Conservation (phyloP, 352 stramenopile genomes). For the Phytophthora sojae region DNA sequence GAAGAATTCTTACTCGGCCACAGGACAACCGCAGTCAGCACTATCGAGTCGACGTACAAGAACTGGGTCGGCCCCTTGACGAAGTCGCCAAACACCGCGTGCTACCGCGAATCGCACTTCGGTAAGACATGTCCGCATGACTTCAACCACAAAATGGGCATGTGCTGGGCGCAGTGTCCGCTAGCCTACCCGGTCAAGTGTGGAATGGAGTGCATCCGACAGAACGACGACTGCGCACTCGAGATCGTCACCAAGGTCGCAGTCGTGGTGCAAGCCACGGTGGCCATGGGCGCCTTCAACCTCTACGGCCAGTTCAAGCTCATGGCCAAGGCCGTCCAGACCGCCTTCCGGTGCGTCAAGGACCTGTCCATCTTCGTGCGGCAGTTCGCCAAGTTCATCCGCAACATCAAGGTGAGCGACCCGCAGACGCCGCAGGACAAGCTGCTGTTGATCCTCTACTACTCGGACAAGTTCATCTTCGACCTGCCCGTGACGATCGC, state of each 20-base stretch:
- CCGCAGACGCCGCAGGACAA: constrained; percentile 35
- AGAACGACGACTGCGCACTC: neutral
- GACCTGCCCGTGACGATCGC: constrained; percentile 43
- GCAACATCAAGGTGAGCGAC: constrained; percentile 23
- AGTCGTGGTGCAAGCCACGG: neutral
- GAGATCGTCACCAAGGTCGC: too few relatives aligned
- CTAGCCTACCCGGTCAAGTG: neutral
- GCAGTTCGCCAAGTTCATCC: constrained; percentile 23
- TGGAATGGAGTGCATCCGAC: neutral
- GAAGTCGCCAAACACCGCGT: constrained; percentile 2
- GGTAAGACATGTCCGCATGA: too few relatives aligned
- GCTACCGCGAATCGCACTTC: constrained; percentile 10
- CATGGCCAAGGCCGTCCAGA: constrained; percentile 12
- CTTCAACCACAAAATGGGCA: too few relatives aligned
- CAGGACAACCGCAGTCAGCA: neutral
- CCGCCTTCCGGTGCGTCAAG: constrained; percentile 29
- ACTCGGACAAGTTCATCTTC: constrained; percentile 35
- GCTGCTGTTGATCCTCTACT: constrained; percentile 32
- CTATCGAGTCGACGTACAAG: constrained; percentile 6
- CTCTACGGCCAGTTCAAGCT: constrained; percentile 17
- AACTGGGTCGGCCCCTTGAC: constrained; percentile 21
- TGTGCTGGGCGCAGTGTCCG: too few relatives aligned
- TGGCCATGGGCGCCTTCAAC: constrained; percentile 8
- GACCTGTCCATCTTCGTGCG: constrained; percentile 26
- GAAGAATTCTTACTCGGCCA: too few relatives aligned